A percentile compares a stretch with the other conserved stretches of the same genome.
These are phyloP conservation scores for Wickerhamomyces subpelliculosus DNA, from an alignment of 805 yeast genomes.

Conservation along the genomic window DNA sequence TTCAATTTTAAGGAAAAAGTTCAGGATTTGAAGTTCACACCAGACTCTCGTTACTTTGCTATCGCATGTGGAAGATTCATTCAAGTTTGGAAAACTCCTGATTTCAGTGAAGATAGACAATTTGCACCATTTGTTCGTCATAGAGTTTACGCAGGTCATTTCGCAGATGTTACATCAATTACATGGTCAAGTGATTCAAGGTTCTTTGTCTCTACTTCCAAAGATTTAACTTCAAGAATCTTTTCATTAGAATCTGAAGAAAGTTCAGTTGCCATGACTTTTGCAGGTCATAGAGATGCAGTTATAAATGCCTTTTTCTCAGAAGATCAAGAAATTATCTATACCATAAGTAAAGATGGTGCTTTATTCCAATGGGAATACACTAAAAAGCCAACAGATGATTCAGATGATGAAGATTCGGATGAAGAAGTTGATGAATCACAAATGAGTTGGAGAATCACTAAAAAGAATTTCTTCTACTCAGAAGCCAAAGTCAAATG, in stretches of 20 bases:
- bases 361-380: conserved; percentile 92
- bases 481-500: conserved; percentile 68
- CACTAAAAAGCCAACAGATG: conserved; percentile 46
- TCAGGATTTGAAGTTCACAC: conserved; percentile 70
- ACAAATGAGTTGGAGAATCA: conserved; percentile 72
- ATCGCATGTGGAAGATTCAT: conserved; percentile 74
- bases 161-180: conserved; percentile 66
- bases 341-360: conserved; percentile 91
- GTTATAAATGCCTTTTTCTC: conserved; percentile 85
- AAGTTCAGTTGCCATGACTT: conserved; percentile 71
- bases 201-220: conserved; percentile 78
- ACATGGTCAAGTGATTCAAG: conserved; percentile 91
- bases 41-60: conserved; percentile 85
- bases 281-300: conserved; percentile 89
- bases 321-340: conserved; percentile 80
- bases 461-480: conserved; percentile 66
- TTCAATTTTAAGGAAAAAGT: conserved; percentile 86
- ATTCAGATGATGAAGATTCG: conserved; percentile 36
- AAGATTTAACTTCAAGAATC: conserved; percentile 83
- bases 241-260: conserved; percentile 70
- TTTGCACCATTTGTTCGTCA: conserved; percentile 95
- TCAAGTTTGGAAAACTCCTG: conserved; percentile 93
- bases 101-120: conserved; percentile 72
- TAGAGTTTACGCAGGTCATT: conserved; percentile 89
- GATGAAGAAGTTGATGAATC: conserved; percentile 32